Base-by-base conservation (phyloP, 2,329 filamentous ascomycete species). In the Thelonectria discophora region DNA sequence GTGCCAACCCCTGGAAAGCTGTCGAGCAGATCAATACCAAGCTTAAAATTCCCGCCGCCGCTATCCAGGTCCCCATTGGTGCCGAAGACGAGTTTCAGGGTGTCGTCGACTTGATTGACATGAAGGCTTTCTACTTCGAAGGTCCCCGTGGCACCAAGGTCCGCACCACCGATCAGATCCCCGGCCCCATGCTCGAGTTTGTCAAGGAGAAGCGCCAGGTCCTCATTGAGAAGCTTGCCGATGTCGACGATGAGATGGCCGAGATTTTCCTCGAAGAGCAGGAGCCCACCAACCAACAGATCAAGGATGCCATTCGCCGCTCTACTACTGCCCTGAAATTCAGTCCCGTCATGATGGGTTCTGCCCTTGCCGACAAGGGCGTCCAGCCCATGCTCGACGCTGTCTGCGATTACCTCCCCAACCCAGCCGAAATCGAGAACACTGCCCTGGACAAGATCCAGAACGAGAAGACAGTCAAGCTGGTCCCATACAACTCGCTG, bases 21-120 rank as follows among this genome's bases (percentile, higher is more conserved):
- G 89, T 99, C 59, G 94, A 99, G 42, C 94, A 97, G 80, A 98
- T 99, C 84, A 97, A 97, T 81, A 87, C 89, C 72, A 99, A 99
- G 81, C 87, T 99, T 65, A 94, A 94, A 80, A 90, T 98, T 55
- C 89, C 92, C 32, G 95, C 95, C 34, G 95, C 95, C 12, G 95
- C 95, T 17, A 86, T 99, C 45, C 95, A 99, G 79, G 88, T 99
- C 21, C 95, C 95, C 10, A 97, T 99, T 70, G 95, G 95, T 61
- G 83, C 88, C 24, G 95, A 99, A 78, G 93, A 97, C 75, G 89
- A 91, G 65, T 97, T 97, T 76, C 85, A 92, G 76, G 95, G 95
- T 66, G 92, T 99, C 4, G 90, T 99, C 18, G 95, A 99, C 78
- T 78, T 99, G 66, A 90, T 99, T 72, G 84, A 91, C 60, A 97